Percentiles rank a stretch among this genome's conserved stretches.
phyloP scores from a whole-genome alignment of 176 grass and related monocot species.

The Avena insularis region DNA sequence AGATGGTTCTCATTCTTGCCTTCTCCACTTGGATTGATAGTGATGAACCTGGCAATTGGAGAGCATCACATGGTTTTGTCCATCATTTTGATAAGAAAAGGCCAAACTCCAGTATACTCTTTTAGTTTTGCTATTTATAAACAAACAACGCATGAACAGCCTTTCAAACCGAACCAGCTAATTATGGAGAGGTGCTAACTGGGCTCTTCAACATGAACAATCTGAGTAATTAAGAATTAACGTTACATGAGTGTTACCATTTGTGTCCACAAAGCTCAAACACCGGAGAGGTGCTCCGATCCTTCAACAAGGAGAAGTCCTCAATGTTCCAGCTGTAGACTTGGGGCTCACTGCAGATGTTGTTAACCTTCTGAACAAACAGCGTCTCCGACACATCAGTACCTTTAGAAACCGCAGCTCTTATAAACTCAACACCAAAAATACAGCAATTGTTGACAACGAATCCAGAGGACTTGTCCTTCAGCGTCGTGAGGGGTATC shows the following conservation, averaged over 20 bases:
- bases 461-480: constrained; percentile 12
- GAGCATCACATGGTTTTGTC: background rate
- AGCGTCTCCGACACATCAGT: constrained; percentile 14
- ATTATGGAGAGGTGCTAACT: constrained; percentile 1
- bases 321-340: constrained; percentile 39
- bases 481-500: constrained; percentile 39
- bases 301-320: constrained; percentile 13
- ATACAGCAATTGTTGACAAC: constrained; percentile 33
- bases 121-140: background rate
- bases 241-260: constrained; percentile 29
- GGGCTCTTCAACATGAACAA: constrained; percentile 9
- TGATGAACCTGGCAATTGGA: constrained; percentile 25
- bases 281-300: constrained; percentile 1
- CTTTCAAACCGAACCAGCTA: background rate
- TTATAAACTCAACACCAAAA: constrained; percentile 47
- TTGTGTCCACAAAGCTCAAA: constrained; percentile 41
- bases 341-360: constrained; percentile 16
- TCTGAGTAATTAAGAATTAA: background rate
- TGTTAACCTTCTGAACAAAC: constrained; percentile 38
- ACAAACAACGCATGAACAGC: background rate
- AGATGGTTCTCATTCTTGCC: constrained; percentile 26
- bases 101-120: background rate
- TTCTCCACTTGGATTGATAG: background rate
- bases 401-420: constrained; percentile 16
- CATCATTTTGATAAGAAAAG: background rate